These are phyloP conservation scores for Yueomyces sp. DNA, from an alignment of 805 yeast genomes.

Conservation along the genomic window DNA sequence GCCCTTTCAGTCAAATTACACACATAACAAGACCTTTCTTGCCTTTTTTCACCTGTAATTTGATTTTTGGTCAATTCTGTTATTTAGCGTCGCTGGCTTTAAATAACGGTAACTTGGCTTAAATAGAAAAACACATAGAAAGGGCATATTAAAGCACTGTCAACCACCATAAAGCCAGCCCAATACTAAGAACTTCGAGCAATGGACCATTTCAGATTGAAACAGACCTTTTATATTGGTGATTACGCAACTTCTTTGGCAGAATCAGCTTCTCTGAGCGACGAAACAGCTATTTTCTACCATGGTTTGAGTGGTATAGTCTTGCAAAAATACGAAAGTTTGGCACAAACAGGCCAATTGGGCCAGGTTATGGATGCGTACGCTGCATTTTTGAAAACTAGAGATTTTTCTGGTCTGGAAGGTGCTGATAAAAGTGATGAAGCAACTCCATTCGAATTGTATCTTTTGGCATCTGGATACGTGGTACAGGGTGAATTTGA, in stretches of 20 bases:
- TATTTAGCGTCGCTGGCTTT: too few species aligned
- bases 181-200: neutral
- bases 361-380: constrained; percentile 22
- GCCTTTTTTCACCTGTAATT: too few species aligned
- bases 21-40: too few species aligned
- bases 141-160: too few species aligned
- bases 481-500: constrained; percentile 17
- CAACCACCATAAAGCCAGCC: too few species aligned
- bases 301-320: constrained; percentile 24
- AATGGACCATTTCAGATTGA: constrained; percentile 38
- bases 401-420: constrained; percentile 3
- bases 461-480: constrained; percentile 18
- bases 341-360: constrained; percentile 7
- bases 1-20: too few species aligned
- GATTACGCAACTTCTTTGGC: constrained; percentile 34
- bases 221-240: constrained; percentile 50
- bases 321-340: constrained; percentile 14
- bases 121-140: too few species aligned
- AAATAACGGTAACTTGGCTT: too few species aligned
- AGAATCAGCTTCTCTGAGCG: constrained; percentile 26
- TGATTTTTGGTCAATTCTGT: too few species aligned
- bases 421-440: constrained; percentile 5
- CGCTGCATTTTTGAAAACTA: constrained; percentile 12
- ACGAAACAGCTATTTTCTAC: constrained; percentile 20
- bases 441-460: constrained; percentile 12